Conservation (phyloP, 164 flowering plant species). For the Platanus orientalis region DNA sequence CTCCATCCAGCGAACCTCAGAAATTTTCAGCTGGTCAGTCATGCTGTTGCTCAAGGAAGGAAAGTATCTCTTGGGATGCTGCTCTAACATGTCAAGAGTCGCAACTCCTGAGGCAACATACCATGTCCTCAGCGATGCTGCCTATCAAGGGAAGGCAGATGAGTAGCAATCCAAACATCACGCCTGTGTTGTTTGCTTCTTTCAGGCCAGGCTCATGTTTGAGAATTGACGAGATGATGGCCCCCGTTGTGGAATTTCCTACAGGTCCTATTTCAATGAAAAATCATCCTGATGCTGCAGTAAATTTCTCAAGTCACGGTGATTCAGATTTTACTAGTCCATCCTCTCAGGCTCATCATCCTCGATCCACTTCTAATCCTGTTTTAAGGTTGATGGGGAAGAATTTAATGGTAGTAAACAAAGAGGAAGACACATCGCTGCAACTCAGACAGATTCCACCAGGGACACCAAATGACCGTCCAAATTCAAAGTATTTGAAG, state of each 20-base stretch:
- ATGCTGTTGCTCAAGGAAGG: constrained; percentile 58
- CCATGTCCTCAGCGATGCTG: constrained; percentile 11
- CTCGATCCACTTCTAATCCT: constrained; percentile 43
- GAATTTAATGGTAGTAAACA: constrained; percentile 72
- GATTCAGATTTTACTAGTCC: constrained; percentile 38
- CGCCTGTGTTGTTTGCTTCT: constrained; percentile 24
- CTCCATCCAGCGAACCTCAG: constrained; percentile 21
- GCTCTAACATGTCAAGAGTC: constrained; percentile 36
- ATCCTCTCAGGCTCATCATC: constrained; percentile 23
- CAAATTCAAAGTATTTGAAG: constrained; percentile 17
- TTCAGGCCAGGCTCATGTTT: constrained; percentile 13
- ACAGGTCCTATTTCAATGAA: constrained; percentile 17
- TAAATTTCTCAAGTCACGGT: constrained; percentile 21
- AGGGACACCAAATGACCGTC: constrained; percentile 9
- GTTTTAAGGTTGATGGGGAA: constrained; percentile 88
- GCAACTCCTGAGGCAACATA: constrained; percentile 30
- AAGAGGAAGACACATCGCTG: constrained; percentile 41
- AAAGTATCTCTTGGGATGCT: constrained; percentile 30
- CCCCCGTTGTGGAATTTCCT: constrained; percentile 22
- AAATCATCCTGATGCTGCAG: constrained; percentile 19
- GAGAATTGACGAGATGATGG: constrained; percentile 21
- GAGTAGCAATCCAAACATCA: constrained; percentile 15
- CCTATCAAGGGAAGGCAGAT: constrained; percentile 31
- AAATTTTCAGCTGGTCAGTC: constrained; percentile 35
- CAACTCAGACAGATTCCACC: constrained; percentile 17